Conservation (phyloP, 2,329 filamentous ascomycete genomes). For the Fusarium anguioides region DNA sequence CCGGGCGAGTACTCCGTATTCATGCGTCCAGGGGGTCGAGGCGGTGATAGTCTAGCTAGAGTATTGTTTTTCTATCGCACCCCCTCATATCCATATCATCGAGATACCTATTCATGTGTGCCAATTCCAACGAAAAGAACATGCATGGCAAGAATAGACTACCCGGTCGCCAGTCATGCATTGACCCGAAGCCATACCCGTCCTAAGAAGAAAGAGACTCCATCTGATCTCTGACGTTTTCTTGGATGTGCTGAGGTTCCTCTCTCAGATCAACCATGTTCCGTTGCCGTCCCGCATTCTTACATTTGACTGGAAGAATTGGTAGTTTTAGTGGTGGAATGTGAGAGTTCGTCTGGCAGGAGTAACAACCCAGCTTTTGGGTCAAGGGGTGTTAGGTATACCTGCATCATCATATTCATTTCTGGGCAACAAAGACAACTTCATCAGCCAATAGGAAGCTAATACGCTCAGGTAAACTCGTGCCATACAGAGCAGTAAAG, state of each 20-base stretch:
- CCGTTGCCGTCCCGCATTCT: too few species aligned
- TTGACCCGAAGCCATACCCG: conserved; percentile 3
- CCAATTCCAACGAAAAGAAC: neutral
- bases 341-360: neutral
- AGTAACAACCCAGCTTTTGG: neutral
- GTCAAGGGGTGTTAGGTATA: neutral
- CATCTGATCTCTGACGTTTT: neutral
- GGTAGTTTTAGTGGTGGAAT: neutral
- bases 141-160: neutral
- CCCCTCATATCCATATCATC: neutral
- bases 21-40: neutral
- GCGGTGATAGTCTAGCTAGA: neutral
- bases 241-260: neutral
- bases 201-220: neutral
- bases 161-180: neutral
- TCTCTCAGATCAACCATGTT: too few species aligned
- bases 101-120: neutral
- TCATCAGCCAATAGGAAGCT: conserved; percentile 18
- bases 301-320: too few species aligned
- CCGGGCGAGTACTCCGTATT: neutral
- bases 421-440: neutral
- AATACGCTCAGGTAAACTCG: neutral
- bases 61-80: neutral
- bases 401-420: neutral
- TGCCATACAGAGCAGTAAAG: neutral